Conservation (phyloP, 2,329 filamentous ascomycete species). For the Pseudofabraea citricarpa region DNA sequence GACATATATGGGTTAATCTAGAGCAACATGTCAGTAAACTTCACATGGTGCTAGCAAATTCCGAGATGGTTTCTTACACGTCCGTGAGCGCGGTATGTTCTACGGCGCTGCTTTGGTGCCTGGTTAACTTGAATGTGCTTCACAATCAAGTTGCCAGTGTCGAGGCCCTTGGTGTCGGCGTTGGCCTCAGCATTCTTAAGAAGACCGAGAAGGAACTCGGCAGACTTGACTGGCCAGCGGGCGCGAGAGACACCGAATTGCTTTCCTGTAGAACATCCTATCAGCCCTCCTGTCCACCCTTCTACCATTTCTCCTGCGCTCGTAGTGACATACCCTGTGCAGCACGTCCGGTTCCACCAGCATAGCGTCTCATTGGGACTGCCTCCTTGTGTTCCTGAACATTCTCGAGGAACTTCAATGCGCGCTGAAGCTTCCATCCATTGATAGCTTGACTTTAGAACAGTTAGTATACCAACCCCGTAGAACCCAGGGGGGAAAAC, state of each 20-base stretch:
- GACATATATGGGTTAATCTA: conserved; percentile 99
- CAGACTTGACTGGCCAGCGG: conserved; percentile 99
- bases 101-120: conserved; percentile 97
- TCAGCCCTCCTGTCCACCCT: conserved; percentile 13
- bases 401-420: conserved; percentile 96
- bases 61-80: conserved; percentile 73
- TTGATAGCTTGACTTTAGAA: conserved; percentile 70
- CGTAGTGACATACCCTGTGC: conserved; percentile 78
- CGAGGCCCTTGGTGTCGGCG: conserved; percentile 93
- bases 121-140: conserved; percentile 99
- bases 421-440: conserved; percentile 94
- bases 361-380: conserved; percentile 96
- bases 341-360: conserved; percentile 89
- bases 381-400: conserved; percentile 96
- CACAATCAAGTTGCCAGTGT: conserved; percentile 95
- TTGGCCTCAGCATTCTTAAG: conserved; percentile 98
- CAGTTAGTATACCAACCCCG: no score
- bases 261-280: conserved; percentile 65
- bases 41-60: conserved; percentile 23
- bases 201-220: conserved; percentile 94
- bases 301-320: background rate
- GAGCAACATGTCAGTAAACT: conserved; percentile 9
- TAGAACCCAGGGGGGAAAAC: no score
- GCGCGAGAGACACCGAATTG: conserved; percentile 97
- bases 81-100: conserved; percentile 99